A percentile compares a stretch with the other conserved stretches of the same genome.
Evolutionary conservation across 129 eudicot species (phyloP).

Genomic region (Artemisia annua): DNA sequence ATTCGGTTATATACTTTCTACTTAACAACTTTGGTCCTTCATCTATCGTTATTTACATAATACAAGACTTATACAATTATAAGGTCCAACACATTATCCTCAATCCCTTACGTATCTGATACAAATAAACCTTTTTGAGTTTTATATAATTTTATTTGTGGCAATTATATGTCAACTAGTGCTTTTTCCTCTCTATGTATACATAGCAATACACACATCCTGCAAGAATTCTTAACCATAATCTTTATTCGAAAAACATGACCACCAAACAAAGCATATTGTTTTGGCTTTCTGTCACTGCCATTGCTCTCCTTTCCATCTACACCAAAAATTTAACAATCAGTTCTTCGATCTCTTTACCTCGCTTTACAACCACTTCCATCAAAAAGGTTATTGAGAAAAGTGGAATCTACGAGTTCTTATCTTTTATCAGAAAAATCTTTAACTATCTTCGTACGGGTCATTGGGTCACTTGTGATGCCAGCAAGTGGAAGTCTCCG

Average conservation of each 20-base stretch:
- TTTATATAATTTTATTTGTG: too few species aligned
- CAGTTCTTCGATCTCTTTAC: constrained; percentile 12
- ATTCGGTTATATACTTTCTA: too few species aligned
- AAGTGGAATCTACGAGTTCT: constrained; percentile 35
- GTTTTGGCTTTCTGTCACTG: constrained; percentile 56
- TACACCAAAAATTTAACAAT: constrained; percentile 27
- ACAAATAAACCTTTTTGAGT: too few species aligned
- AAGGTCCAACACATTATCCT: too few species aligned
- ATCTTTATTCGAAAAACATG: constrained; percentile 43
- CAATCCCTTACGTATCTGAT: too few species aligned
- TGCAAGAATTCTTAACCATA: constrained; percentile 27
- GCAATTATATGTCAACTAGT: too few species aligned
- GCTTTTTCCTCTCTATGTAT: constrained; percentile 7
- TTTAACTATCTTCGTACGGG: constrained; percentile 15
- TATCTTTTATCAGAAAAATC: constrained; percentile 12
- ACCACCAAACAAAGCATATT: constrained; percentile 33
- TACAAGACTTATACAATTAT: too few species aligned
- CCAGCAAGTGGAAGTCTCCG: constrained; percentile 51
- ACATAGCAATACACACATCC: constrained; percentile 10
- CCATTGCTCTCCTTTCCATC: constrained; percentile 55
- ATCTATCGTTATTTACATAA: too few species aligned
- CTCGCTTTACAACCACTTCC: constrained; percentile 21
- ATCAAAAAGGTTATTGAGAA: constrained; percentile 30
- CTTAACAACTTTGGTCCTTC: too few species aligned
- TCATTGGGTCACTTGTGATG: constrained; percentile 35